Evolutionary conservation across 208 protist species (phyloP).

Genomic region (Tetramitus jugosus): DNA sequence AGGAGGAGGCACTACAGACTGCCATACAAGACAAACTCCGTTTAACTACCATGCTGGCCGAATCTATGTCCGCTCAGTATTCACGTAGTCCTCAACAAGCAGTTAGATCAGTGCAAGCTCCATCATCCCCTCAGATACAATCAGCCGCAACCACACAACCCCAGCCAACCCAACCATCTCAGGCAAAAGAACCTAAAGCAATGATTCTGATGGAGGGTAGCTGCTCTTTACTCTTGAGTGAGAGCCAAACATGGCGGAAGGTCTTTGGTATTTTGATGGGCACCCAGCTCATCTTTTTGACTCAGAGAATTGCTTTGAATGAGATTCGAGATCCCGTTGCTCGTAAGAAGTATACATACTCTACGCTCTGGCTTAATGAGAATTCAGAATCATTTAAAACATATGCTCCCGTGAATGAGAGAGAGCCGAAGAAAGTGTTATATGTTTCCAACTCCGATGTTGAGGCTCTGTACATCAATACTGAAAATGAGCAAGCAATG

Average conservation of each 20-base stretch:
- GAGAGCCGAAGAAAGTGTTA: background rate
- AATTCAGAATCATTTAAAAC: background rate
- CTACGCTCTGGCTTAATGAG: background rate
- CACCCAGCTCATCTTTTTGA: background rate
- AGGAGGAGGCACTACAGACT: background rate
- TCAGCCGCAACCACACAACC: background rate
- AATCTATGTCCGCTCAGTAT: background rate
- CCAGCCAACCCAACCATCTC: too few relatives aligned
- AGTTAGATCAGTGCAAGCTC: background rate
- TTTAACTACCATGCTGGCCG: background rate
- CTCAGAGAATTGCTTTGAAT: background rate
- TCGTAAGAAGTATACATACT: background rate
- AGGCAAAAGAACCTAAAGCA: too few relatives aligned
- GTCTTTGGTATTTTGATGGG: background rate
- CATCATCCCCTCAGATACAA: background rate
- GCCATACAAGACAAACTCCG: constrained; percentile 1
- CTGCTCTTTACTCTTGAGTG: background rate
- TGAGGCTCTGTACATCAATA: background rate
- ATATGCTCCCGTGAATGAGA: background rate
- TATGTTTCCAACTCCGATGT: background rate
- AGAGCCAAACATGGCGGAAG: background rate
- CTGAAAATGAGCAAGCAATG: background rate
- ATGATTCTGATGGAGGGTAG: background rate
- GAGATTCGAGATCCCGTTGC: background rate
- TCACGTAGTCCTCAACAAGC: background rate